phyloP scores from a whole-genome alignment of 192 early-diverging fungal species.

The Podila verticillata region DNA sequence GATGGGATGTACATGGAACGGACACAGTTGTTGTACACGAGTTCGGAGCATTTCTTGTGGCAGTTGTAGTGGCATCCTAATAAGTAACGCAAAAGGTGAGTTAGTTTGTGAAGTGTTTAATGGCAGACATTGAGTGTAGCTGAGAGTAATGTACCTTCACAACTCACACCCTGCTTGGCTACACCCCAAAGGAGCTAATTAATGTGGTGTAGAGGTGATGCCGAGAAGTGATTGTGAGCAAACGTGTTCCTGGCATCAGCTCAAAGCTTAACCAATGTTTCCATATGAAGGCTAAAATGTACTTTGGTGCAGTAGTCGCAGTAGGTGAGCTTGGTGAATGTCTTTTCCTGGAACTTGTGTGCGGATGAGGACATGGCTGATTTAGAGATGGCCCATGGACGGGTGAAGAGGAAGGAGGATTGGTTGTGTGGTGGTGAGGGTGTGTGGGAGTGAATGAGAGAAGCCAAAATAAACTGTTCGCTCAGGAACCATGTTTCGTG shows the following conservation, averaged over 20 bases:
- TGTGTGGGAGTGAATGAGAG: no score
- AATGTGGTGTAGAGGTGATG: not conserved
- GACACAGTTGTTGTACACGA: constrained; percentile 40
- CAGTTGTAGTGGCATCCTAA: constrained; percentile 39
- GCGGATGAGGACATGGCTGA: constrained; percentile 19
- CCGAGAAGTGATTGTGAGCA: not conserved
- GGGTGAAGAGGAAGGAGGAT: no score
- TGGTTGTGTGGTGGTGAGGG: no score
- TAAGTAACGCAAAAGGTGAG: not conserved
- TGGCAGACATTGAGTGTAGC: not conserved
- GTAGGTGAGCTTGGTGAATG: constrained; percentile 70
- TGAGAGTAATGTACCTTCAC: constrained; percentile 50
- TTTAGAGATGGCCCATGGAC: not conserved
- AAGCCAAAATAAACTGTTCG: no score
- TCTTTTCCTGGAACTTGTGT: constrained; percentile 68
- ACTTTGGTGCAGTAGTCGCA: constrained; percentile 73
- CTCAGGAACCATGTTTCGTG: no score
- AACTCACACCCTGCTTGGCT: constrained; percentile 70
- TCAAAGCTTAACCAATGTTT: not conserved
- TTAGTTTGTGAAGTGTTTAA: not conserved
- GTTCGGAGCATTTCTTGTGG: constrained; percentile 44
- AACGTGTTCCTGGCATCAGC: not conserved
- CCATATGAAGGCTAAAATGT: not conserved
- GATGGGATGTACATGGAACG: constrained; percentile 30
- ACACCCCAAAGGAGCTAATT: constrained; percentile 74